These are phyloP conservation scores for Pseudogymnoascus sp. DNA, from an alignment of 2,329 filamentous ascomycete genomes.

Conservation along the genomic window DNA sequence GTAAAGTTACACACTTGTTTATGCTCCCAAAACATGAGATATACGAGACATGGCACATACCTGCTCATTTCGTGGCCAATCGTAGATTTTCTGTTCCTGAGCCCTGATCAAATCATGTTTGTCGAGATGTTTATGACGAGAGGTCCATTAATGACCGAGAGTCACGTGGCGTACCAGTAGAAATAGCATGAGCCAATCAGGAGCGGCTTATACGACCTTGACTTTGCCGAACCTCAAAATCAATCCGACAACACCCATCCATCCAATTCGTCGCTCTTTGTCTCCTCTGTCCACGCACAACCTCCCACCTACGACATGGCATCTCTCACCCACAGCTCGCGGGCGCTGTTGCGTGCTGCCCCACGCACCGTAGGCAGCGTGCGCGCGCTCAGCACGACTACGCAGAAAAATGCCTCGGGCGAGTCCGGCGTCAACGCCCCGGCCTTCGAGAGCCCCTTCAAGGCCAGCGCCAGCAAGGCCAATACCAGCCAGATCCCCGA, in stretches of 20 bases:
- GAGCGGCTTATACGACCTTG: conserved; percentile 7
- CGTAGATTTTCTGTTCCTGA: not conserved
- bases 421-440: conserved; percentile 29
- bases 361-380: conserved; percentile 37
- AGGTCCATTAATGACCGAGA: not conserved
- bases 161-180: not conserved
- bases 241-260: conserved; percentile 14
- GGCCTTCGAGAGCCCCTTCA: conserved; percentile 58
- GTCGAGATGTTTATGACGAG: not conserved
- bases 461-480: conserved; percentile 40
- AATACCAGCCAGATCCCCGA: conserved; percentile 70
- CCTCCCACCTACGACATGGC: conserved; percentile 48
- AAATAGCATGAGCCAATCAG: conserved; percentile 1
- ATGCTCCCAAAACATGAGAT: not conserved
- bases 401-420: conserved; percentile 19
- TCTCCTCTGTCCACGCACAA: conserved; percentile 8
- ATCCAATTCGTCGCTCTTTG: conserved; percentile 8
- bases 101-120: not conserved
- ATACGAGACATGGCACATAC: not conserved
- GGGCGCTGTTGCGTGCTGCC: conserved; percentile 59
- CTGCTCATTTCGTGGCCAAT: not conserved
- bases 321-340: conserved; percentile 62
- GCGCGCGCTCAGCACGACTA: conserved; percentile 52
- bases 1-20: not conserved
- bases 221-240: conserved; percentile 13